Conservation (phyloP, 768 basidiomycete genomes). For the Cubamyces lactineus region DNA sequence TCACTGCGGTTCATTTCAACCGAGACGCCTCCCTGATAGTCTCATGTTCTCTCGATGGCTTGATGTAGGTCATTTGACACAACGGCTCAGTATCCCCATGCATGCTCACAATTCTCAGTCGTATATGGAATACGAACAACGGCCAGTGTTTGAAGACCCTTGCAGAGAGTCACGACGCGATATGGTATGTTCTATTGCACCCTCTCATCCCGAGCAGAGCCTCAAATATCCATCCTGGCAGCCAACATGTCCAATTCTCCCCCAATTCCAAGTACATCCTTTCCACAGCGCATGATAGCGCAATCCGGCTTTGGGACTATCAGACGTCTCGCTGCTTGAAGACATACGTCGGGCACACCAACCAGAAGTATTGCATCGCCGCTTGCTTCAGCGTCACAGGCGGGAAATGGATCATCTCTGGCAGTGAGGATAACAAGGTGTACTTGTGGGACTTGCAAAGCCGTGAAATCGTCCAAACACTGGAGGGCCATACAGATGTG, state of each 20-base stretch:
- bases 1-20: slow-evolving; percentile 94
- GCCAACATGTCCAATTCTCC: slow-evolving; percentile 92
- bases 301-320: slow-evolving; percentile 95
- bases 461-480: slow-evolving; percentile 78
- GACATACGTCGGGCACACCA: slow-evolving; percentile 83
- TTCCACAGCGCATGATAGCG: slow-evolving; percentile 90
- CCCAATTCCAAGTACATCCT: slow-evolving; percentile 96
- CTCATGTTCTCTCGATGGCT: slow-evolving; percentile 88
- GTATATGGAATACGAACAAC: slow-evolving; percentile 91
- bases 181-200: slow-evolving; percentile 55
- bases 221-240: slow-evolving; percentile 33
- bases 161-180: slow-evolving; percentile 84
- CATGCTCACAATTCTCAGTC: slow-evolving; percentile 49
- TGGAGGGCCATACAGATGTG: slow-evolving; percentile 77
- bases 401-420: slow-evolving; percentile 89
- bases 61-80: slow-evolving; percentile 67
- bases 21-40: slow-evolving; percentile 89
- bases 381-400: slow-evolving; percentile 85
- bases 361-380: slow-evolving; percentile 82
- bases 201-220: neutral
- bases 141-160: slow-evolving; percentile 97
- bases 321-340: slow-evolving; percentile 89
- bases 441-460: slow-evolving; percentile 93
- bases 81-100: neutral
- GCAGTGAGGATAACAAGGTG: slow-evolving; percentile 88